A percentile compares a stretch with the other conserved stretches of the same genome.
These are phyloP conservation scores for Aspergillus neotritici DNA, from an alignment of 2,329 filamentous ascomycete species.

Conservation along the genomic window DNA sequence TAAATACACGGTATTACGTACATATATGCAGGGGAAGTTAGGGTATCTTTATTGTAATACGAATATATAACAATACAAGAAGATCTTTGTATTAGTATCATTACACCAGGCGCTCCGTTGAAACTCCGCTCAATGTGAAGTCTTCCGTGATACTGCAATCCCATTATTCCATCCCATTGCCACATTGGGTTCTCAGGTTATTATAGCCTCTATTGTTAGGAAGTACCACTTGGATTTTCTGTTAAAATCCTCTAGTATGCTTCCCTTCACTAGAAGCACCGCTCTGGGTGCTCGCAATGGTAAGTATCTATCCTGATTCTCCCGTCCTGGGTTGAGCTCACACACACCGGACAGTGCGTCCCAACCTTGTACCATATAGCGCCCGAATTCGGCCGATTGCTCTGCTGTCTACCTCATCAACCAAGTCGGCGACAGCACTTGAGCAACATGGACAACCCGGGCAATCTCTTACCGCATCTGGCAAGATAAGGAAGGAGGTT, in stretches of 20 bases:
- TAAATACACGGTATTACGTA: no score
- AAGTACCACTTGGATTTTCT: not conserved
- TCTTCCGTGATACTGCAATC: not conserved
- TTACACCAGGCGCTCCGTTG: conserved; percentile 1
- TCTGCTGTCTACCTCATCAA: conserved; percentile 39
- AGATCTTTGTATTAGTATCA: no score
- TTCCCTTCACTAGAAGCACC: conserved; percentile 23
- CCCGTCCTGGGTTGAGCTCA: conserved; percentile 5
- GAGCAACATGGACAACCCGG: conserved; percentile 31
- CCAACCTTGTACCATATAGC: conserved; percentile 24
- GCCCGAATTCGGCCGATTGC: conserved; percentile 34
- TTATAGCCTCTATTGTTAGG: not conserved
- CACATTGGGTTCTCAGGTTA: not conserved
- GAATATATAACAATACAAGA: no score
- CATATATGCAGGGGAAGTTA: no score
- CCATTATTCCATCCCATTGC: not conserved
- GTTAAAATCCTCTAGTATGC: conserved; percentile 15
- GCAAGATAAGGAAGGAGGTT: conserved; percentile 44
- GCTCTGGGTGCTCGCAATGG: conserved; percentile 23
- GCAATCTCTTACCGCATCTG: conserved; percentile 35
- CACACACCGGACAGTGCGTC: conserved; percentile 25
- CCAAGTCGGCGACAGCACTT: conserved; percentile 39
- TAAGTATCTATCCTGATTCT: conserved; percentile 12
- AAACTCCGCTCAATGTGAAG: conserved; percentile 1
- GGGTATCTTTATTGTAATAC: no score